A percentile compares a stretch with the other conserved stretches of the same genome.
Evolutionary conservation across 1,284 basidiomycete genomes (phyloP).

Genomic region (Leccinum huronense): DNA sequence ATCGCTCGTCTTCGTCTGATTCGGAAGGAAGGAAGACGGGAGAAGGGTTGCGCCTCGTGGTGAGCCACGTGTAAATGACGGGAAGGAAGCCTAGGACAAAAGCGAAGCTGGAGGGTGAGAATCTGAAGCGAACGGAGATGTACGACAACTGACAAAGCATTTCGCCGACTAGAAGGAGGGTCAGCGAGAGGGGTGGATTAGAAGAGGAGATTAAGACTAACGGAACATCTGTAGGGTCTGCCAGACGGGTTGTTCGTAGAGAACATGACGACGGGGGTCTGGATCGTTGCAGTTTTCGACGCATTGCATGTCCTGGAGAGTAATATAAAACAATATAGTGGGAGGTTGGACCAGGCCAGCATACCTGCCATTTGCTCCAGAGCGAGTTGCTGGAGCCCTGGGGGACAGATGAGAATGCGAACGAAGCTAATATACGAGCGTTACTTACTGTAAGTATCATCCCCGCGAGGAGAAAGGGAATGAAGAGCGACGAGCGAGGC

Average conservation of each 20-base stretch:
- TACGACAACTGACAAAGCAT: slow-evolving; percentile 73
- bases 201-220: slow-evolving; percentile 43
- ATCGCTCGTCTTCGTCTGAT: slow-evolving; percentile 42
- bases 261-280: slow-evolving; percentile 53
- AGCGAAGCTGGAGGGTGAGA: slow-evolving; percentile 28
- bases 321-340: slow-evolving; percentile 9
- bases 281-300: slow-evolving; percentile 82
- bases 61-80: slow-evolving; percentile 68
- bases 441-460: slow-evolving; percentile 73
- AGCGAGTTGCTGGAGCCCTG: slow-evolving; percentile 78
- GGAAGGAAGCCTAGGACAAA: slow-evolving; percentile 72
- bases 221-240: slow-evolving; percentile 93
- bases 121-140: slow-evolving; percentile 20
- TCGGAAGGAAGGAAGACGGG: slow-evolving; percentile 59
- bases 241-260: slow-evolving; percentile 93
- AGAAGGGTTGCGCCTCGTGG: slow-evolving; percentile 44
- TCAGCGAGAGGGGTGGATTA: slow-evolving; percentile 29
- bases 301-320: slow-evolving; percentile 84
- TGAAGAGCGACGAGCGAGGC: slow-evolving; percentile 46
- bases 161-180: slow-evolving; percentile 70
- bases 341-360: slow-evolving; percentile 17
- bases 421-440: background rate
- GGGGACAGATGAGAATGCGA: slow-evolving; percentile 12
- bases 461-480: slow-evolving; percentile 61
- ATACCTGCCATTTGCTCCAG: slow-evolving; percentile 78